Conservation (phyloP, 768 basidiomycete genomes). For the Multifurca ochricompacta region DNA sequence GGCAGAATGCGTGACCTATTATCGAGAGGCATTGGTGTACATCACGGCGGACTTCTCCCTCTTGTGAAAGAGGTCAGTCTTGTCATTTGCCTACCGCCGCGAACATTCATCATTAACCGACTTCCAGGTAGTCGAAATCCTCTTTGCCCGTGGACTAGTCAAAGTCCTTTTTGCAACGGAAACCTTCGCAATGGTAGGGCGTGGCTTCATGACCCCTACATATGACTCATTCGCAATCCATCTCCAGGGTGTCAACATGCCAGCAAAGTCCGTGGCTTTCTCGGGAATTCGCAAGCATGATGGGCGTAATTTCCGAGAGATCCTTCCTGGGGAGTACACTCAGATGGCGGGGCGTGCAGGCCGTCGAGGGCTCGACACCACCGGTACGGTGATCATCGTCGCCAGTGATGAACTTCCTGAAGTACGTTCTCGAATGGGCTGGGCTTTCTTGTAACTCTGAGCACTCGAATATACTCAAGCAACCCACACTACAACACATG, state of each 20-base stretch:
- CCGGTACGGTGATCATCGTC: constrained; percentile 91
- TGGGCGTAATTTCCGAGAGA: constrained; percentile 83
- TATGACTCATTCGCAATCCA: background rate
- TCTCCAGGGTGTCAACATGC: constrained; percentile 95
- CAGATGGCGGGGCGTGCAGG: constrained; percentile 99
- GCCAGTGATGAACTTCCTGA: constrained; percentile 81
- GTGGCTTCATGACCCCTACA: constrained; percentile 4
- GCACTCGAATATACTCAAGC: constrained; percentile 37
- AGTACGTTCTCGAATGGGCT: constrained; percentile 35
- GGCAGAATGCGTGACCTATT: constrained; percentile 82
- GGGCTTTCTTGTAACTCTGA: background rate
- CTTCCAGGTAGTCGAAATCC: constrained; percentile 81
- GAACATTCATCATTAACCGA: background rate
- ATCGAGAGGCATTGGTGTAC: constrained; percentile 90
- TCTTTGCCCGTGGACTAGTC: constrained; percentile 92
- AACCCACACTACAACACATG: constrained; percentile 72
- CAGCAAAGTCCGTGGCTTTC: constrained; percentile 94
- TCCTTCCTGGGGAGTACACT: constrained; percentile 89
- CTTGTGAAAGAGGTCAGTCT: constrained; percentile 94
- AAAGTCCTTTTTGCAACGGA: constrained; percentile 98
- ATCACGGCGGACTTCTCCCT: constrained; percentile 93
- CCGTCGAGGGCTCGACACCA: constrained; percentile 88
- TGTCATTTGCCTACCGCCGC: background rate
- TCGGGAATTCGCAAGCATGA: constrained; percentile 94
- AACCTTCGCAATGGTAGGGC: constrained; percentile 92